A percentile compares a stretch with the other conserved stretches of the same genome.
These are phyloP conservation scores for Trichoderma hamatum DNA, from an alignment of 2,329 filamentous ascomycete species.

Conservation along the genomic window DNA sequence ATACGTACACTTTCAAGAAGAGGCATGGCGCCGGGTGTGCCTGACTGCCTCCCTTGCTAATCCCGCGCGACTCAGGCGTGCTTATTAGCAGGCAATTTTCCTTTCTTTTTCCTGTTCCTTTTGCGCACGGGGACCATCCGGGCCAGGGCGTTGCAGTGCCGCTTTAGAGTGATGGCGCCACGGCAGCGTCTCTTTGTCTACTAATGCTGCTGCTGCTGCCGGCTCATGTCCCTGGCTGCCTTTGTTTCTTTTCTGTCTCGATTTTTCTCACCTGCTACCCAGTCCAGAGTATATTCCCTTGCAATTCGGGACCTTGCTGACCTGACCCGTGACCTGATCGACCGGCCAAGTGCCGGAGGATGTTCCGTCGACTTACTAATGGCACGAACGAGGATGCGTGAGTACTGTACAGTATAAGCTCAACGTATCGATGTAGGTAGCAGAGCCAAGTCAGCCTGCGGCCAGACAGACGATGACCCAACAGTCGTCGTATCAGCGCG, in stretches of 20 bases:
- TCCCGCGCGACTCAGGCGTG: constrained; percentile 22
- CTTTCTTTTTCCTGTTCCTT: constrained; percentile 1
- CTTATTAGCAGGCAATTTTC: background rate
- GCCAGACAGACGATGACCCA: background rate
- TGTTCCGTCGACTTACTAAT: background rate
- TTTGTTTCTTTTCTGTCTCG: background rate
- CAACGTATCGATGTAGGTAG: background rate
- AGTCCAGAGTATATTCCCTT: too few species aligned
- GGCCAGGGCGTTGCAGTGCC: constrained; percentile 18
- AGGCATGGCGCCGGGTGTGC: constrained; percentile 26
- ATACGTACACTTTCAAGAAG: background rate
- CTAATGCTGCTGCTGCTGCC: background rate
- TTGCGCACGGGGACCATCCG: constrained; percentile 18
- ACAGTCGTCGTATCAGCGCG: background rate
- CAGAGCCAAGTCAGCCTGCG: background rate
- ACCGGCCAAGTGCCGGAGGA: background rate
- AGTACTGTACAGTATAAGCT: background rate
- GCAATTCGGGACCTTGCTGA: background rate
- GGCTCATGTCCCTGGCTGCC: background rate
- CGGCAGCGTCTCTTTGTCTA: background rate
- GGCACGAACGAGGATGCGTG: background rate
- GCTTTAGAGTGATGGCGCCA: constrained; percentile 11
- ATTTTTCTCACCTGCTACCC: background rate
- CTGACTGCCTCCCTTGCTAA: constrained; percentile 23
- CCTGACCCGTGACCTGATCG: background rate